Conservation (phyloP, 2,329 filamentous ascomycete genomes). For the Penicillium expansum region DNA sequence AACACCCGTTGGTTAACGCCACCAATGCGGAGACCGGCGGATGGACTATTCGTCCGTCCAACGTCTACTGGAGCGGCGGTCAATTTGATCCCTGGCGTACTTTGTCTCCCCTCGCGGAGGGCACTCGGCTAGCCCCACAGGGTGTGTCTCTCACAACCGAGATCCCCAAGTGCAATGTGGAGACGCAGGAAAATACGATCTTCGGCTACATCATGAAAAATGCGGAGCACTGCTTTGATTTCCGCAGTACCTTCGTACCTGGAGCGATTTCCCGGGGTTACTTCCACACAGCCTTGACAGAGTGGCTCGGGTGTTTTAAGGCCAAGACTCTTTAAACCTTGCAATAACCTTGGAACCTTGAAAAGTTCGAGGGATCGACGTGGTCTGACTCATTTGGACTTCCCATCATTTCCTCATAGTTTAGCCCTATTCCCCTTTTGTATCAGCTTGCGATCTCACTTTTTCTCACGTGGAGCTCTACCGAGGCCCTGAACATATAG, state of each 20-base stretch:
- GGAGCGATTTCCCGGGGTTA: slow-evolving; percentile 36
- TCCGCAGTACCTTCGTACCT: slow-evolving; percentile 34
- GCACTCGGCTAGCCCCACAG: slow-evolving; percentile 41
- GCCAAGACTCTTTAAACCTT: background rate
- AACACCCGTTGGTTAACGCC: slow-evolving; percentile 37
- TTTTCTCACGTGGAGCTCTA: slow-evolving; percentile 4
- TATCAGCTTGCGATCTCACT: background rate
- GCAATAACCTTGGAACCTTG: background rate
- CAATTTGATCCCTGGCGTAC: slow-evolving; percentile 55
- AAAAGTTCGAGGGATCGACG: background rate
- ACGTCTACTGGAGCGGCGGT: slow-evolving; percentile 51
- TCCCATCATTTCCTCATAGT: background rate
- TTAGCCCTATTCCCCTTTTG: slow-evolving; percentile 5
- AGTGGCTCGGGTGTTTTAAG: slow-evolving; percentile 48
- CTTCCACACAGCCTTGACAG: slow-evolving; percentile 44
- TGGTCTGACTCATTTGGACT: background rate
- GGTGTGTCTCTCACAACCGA: slow-evolving; percentile 38
- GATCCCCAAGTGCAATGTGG: slow-evolving; percentile 45
- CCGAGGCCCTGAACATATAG: slow-evolving; percentile 1
- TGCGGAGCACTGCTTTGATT: slow-evolving; percentile 53
- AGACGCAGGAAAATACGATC: slow-evolving; percentile 37
- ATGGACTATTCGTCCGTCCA: slow-evolving; percentile 53
- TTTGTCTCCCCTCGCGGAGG: slow-evolving; percentile 44
- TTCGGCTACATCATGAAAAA: slow-evolving; percentile 50
- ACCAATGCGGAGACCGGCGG: slow-evolving; percentile 50